Evolutionary conservation across 495 filamentous ascomycete species (phyloP), one percentile per base, ranked within the genome.

Genomic region (Talaromyces nanjingensis): DNA sequence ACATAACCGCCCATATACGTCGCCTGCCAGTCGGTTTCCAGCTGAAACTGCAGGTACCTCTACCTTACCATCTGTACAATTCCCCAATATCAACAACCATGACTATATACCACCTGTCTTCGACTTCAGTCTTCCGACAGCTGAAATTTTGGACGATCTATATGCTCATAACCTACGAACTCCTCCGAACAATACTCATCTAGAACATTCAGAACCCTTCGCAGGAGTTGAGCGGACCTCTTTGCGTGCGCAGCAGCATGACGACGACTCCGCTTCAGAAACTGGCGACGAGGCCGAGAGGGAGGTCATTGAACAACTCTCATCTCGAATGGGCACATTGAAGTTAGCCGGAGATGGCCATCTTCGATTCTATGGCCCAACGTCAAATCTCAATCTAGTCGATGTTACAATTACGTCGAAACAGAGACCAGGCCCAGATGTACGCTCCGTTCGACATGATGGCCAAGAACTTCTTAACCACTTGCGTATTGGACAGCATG

Each of bases 301-400:
- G 29, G 74, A 79, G 39, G 76, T 80, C 5, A 80, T 79, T 20
- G 76, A 80, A 53, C 77, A 80, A 54, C 66, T 80, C 12, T 78
- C 76, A 6, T 66, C 77, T 69, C 75, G 77, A n/a, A 79, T 82
- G 27, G 80, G 80, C 4, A 77, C 75, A 6, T 58, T 82, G 34
- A 79, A 81, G 62, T 74, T 82, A 34, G 77, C 80, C 0, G 75
- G 78, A 14, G 80, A 82, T 63, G 80, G 80, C 1, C 79, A 82
- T 67, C 69, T 79, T 27, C 74, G 78, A 6, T 82, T 78, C 65
- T 82, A 76, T 60, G 80, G 80, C 9, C 74, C 80, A 0, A 82
- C 80, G 0, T 80, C 77, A 12, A 82, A 82, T 31, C 72, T 82
- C 6, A 81, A 79, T 53, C 62, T 82, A 25, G 74, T 81, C 8